Base-by-base conservation (phyloP, 2,329 filamentous ascomycete species). In the Fusarium camptoceras region DNA sequence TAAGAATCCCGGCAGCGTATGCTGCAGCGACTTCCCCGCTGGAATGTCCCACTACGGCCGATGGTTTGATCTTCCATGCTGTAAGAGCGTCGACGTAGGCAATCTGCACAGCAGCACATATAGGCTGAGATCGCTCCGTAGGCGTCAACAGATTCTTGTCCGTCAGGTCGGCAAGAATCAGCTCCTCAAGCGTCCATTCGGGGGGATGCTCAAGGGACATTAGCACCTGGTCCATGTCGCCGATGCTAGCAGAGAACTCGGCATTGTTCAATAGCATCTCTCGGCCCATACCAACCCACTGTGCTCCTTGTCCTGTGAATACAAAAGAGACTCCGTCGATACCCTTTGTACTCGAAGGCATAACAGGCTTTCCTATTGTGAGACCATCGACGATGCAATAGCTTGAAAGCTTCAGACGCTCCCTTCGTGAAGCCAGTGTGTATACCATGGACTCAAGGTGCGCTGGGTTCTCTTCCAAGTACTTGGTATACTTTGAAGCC, bases 41-140 rank as follows among this genome's bases (percentile, higher is more conserved):
- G 0, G 82, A 84, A 60, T 86, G 84, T 0, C 84, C 82, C 1
- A 78, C 75, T 0, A 84, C 82, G 11, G 75, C 77, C 1, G 65
- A 34, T 0, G 83, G 80, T 4, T 50, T 58, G 4, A 85, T 74
- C 1, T 76, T 46, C 16, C 50, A 53, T 5, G 37, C 30, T 3
- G 11, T 2, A 7, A 64, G 34, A 9, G 64, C 39, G 1, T 51
- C 22, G 1, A 57, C 25, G 0, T 57, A 28, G 8, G 46, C 43
- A 0, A 64, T 11, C 6, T 64, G 61, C 0, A 64, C 41, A 1
- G 61, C 59, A 11, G 61, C 64, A 8, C 61, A 64, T 1, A 64
- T 27, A 2, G 61, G 61, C 8, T 64, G 61, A 0, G 61, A 64
- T 1, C 59, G 51, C 10, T 53, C 58, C 2, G n/a, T 48, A 5